A percentile compares a stretch with the other conserved stretches of the same genome.
phyloP scores from a whole-genome alignment of 2,329 filamentous ascomycete species.

The Curvularia verruculosa region DNA sequence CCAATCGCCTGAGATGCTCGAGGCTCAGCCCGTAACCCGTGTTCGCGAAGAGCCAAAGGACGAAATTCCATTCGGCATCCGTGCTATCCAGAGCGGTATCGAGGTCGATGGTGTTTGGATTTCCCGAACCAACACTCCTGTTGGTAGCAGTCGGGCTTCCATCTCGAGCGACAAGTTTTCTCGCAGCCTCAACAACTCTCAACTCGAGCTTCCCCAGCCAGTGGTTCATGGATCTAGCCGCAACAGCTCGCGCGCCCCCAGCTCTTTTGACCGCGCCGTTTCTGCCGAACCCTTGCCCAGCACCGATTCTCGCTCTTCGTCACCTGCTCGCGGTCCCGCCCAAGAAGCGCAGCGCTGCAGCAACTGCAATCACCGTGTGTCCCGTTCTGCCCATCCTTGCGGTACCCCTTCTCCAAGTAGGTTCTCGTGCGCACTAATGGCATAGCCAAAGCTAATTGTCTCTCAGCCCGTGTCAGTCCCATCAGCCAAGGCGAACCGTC shows the following conservation, averaged over 20 bases:
- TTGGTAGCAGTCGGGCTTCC: slow-evolving; percentile 46
- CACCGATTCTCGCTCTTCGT: slow-evolving; percentile 41
- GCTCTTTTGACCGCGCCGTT: slow-evolving; percentile 48
- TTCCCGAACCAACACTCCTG: slow-evolving; percentile 53
- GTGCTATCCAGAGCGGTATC: slow-evolving; percentile 81
- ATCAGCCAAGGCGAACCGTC: slow-evolving; percentile 24
- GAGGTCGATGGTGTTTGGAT: slow-evolving; percentile 80
- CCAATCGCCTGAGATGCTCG: slow-evolving; percentile 66
- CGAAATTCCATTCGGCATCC: slow-evolving; percentile 83
- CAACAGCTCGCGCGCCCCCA: slow-evolving; percentile 43
- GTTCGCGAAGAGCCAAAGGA: slow-evolving; percentile 57
- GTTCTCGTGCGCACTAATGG: slow-evolving; percentile 6
- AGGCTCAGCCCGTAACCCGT: slow-evolving; percentile 65
- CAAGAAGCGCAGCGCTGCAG: slow-evolving; percentile 42
- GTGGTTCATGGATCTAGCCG: slow-evolving; percentile 43
- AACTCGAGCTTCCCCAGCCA: slow-evolving; percentile 41
- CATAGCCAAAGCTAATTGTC: slow-evolving; percentile 7
- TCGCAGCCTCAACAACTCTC: slow-evolving; percentile 40
- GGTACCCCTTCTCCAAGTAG: slow-evolving; percentile 37
- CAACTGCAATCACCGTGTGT: slow-evolving; percentile 35
- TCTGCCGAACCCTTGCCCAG: slow-evolving; percentile 45
- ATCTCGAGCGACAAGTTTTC: slow-evolving; percentile 40
- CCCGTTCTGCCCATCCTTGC: slow-evolving; percentile 25
- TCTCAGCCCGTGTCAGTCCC: slow-evolving; percentile 31
- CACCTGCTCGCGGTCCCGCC: slow-evolving; percentile 38